Evolutionary conservation across 2,329 filamentous ascomycete species (phyloP).

Genomic region (Claviceps cyperi): DNA sequence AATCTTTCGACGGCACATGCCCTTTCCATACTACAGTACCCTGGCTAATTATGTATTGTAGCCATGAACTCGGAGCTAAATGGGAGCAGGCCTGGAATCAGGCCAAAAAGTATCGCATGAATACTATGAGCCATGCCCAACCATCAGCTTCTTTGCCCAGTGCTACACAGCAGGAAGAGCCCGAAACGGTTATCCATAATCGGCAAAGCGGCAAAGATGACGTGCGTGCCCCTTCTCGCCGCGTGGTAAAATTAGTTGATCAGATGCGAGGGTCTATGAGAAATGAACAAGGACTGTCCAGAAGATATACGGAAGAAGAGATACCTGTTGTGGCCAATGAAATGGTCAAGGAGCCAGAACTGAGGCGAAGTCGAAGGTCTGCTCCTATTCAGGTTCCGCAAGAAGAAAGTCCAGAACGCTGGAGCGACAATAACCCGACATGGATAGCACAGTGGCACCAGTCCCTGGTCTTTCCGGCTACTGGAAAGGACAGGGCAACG

Average conservation of each 20-base stretch:
- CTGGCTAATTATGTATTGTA: not conserved
- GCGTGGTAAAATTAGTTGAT: not conserved
- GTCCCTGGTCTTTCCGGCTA: conserved; percentile 46
- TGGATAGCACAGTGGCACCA: conserved; percentile 41
- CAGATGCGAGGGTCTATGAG: conserved; percentile 1
- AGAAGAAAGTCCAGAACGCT: conserved; percentile 18
- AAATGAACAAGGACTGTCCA: not conserved
- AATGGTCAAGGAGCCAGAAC: conserved; percentile 6
- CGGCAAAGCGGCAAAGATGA: not conserved
- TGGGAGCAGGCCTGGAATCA: not conserved
- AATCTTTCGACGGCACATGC: not conserved
- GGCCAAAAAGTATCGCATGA: not conserved
- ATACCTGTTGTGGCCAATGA: not conserved
- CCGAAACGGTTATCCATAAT: not conserved
- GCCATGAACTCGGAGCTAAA: not conserved
- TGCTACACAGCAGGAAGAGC: not conserved
- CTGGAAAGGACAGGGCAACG: conserved; percentile 45
- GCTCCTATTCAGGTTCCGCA: conserved; percentile 6
- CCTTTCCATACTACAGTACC: not conserved
- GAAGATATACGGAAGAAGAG: not conserved
- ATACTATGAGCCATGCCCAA: not conserved
- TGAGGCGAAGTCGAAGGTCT: conserved; percentile 13
- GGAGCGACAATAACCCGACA: conserved; percentile 34
- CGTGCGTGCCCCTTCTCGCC: not conserved
- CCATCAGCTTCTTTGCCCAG: not conserved